Percentiles rank a stretch among this genome's conserved stretches.
Evolutionary conservation across 2,329 filamentous ascomycete species (phyloP).

Genomic region (Pseudogymnoascus sp.): DNA sequence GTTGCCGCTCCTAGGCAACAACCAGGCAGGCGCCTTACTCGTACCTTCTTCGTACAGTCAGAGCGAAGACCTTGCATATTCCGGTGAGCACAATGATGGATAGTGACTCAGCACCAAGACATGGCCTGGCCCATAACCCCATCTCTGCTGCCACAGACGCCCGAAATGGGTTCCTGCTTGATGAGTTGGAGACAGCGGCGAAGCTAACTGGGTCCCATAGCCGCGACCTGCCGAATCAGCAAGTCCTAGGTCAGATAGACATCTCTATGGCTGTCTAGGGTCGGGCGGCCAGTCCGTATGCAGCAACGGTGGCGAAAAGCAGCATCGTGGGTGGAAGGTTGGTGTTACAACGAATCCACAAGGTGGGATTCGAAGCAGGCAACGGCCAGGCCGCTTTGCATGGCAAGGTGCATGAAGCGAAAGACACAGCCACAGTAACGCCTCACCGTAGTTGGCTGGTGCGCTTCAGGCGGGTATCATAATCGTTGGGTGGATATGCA

Average conservation of each 20-base stretch:
- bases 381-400: neutral
- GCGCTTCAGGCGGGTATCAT: neutral
- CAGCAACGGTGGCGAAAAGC: neutral
- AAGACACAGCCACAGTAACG: neutral
- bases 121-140: neutral
- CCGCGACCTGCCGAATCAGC: neutral
- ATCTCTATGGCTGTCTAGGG: neutral
- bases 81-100: neutral
- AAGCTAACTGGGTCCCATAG: neutral
- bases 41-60: neutral
- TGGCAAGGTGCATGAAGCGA: neutral
- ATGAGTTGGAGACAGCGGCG: neutral
- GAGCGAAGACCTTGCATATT: neutral
- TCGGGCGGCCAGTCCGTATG: neutral
- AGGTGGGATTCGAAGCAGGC: neutral
- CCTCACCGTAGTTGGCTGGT: neutral
- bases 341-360: neutral
- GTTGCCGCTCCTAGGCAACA: neutral
- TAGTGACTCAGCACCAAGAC: neutral
- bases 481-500: neutral
- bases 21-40: neutral
- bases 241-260: neutral
- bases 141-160: neutral
- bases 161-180: neutral
- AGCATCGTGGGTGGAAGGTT: neutral